Evolutionary conservation across 768 basidiomycete species (phyloP), one percentile per base, ranked within the genome.

Genomic region (Fistulinella prunicolor): DNA sequence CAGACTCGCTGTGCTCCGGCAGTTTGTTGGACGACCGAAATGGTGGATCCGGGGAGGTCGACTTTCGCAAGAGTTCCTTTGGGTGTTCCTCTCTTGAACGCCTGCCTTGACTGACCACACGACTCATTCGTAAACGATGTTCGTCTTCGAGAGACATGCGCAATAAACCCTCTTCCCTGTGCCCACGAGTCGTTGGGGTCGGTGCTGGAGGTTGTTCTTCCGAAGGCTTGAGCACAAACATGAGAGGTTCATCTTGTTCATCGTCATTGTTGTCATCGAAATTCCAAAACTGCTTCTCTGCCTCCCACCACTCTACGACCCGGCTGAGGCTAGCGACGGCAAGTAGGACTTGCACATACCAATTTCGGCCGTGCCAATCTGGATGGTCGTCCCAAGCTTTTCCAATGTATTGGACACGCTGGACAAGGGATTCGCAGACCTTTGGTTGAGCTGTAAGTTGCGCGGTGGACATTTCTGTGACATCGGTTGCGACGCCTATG

Each of bases 301-400:
- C 96, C 68, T 96, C 94, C 93, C 94, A 97, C 95, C 96, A 99
- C 63, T 97, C 96, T 54, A 97, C 87, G 23, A 98, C 96, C 49
- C 95, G 87, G 67, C 87, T 90, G 54, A 99, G 82, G 60, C 91
- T 93, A 26, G 96, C 96, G 40, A 98, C 86, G 19, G 96, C 95
- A 41, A 97, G 83, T 5, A 98, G 78, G 22, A 97, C 86, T 63
- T 95, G 94, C 44, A 97, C 94, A 69, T 97, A 98, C 96, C 95
- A 99, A 50, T 89, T 92, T 48, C 95, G 79, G 21, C 96, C 94
- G 57, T 94, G 92, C 89, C 94, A 97, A 65, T 97, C 94, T 19
- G 94, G 91, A 69, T 97, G 91, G 42, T 95, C 92, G 57, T 97
- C 94, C 96, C 96, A 98, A 6, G 86, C 86, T 64, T 84, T 88